Evolutionary conservation across 2,329 filamentous ascomycete genomes (phyloP).

Genomic region (Aspergillus viridinutans): DNA sequence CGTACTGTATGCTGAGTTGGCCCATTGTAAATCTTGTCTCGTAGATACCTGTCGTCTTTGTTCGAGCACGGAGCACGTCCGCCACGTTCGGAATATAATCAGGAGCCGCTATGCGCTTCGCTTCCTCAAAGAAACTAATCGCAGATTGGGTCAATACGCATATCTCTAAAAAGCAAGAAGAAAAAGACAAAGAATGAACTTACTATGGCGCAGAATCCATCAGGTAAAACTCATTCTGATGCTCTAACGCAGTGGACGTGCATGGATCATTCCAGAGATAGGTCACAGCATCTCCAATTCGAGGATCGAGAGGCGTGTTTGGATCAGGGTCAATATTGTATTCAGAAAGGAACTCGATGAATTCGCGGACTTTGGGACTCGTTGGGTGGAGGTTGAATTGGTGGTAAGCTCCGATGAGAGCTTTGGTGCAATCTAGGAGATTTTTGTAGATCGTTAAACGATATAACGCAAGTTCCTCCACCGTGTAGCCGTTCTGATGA

Average conservation of each 20-base stretch:
- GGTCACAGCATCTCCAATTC: conserved; percentile 76
- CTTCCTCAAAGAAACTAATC: conserved; percentile 89
- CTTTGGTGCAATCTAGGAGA: conserved; percentile 91
- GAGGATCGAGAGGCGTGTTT: conserved; percentile 73
- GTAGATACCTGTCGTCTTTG: conserved; percentile 98
- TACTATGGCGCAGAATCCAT: conserved; percentile 99
- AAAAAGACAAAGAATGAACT: conserved; percentile 30
- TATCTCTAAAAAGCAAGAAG: conserved; percentile 8
- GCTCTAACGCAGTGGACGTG: conserved; percentile 78
- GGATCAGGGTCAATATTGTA: conserved; percentile 90
- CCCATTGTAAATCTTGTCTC: conserved; percentile 99
- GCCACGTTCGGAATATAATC: conserved; percentile 92
- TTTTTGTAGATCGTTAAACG: conserved; percentile 98
- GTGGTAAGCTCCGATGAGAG: conserved; percentile 83
- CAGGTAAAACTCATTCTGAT: conserved; percentile 95
- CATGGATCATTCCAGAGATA: conserved; percentile 88
- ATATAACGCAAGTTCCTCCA: conserved; percentile 90
- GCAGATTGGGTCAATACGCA: conserved; percentile 17
- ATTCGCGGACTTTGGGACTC: conserved; percentile 65
- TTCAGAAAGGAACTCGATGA: conserved; percentile 75
- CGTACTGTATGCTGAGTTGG: conserved; percentile 96
- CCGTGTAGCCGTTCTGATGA: conserved; percentile 93
- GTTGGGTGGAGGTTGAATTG: conserved; percentile 83
- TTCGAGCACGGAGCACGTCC: conserved; percentile 90
- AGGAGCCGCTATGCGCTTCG: conserved; percentile 72